Evolutionary conservation across 768 basidiomycete genomes (phyloP), one percentile per base, ranked within the genome.

Genomic region (Lentinula raphanica): DNA sequence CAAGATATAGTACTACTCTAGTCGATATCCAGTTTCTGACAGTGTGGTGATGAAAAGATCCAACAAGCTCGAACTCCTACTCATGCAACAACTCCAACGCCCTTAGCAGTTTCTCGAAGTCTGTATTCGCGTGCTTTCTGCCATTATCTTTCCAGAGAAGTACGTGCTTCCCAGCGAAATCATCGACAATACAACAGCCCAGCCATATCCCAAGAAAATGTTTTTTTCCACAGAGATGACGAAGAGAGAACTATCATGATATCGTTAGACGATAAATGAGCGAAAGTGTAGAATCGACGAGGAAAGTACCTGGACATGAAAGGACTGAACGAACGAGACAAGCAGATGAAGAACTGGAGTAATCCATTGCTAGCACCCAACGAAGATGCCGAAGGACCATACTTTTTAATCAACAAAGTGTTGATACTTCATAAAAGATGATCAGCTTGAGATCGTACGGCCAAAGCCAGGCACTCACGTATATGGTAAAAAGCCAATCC

Each of bases 311-410:
- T 82, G 36, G 79, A 77, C 51, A 85, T 67, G 46, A 81, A 76
- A 1, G 86, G 85, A 45, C 79, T 76, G 51, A 85, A 66, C 0
- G 82, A 75, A 36, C 86, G 78, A 29, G 84, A 72, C 29, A 77
- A 68, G 64, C 81, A 83, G 73, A 85, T 84, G n/a, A 73, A 72
- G 59, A 83, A 79, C 61, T 85, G 82, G 11, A 82, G 73, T 42
- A 86, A 68, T 9, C 82, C 83, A 63, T 83, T 83, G 0, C 81
- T 79, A 29, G 78, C 76, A 9, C 84, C 86, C 28, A 87, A 68
- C 7, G 79, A 73, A 12, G 75, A 71, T 0, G 79, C 67, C 48
- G 71, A 74, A 1, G 82, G 83, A 5, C 74, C 68, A 56, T 76
- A 70, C 55, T 77, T 73, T 59, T 84, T 85, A 39, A 78, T 72